Percentiles rank a stretch among this genome's conserved stretches.
phyloP scores from a whole-genome alignment of 2,329 filamentous ascomycete genomes.

The Aspergillus hiratsukae region DNA sequence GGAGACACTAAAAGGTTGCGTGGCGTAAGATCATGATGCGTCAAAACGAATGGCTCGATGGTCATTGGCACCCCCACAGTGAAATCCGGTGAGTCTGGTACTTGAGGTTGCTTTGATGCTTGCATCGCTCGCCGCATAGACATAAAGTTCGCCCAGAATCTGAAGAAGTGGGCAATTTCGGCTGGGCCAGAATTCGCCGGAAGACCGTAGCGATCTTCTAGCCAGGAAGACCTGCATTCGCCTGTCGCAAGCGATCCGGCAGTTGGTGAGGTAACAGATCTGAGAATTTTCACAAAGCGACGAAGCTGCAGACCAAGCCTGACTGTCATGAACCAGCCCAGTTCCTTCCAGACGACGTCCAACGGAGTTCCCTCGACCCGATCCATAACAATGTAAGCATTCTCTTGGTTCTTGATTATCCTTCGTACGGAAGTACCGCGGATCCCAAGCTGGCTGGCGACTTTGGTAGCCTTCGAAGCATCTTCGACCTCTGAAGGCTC shows the following conservation, averaged over 20 bases:
- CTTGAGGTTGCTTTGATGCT: conserved; percentile 2
- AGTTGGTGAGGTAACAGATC: conserved; percentile 16
- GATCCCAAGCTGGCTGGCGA: conserved; percentile 18
- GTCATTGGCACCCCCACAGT: neutral
- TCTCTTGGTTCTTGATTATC: conserved; percentile 6
- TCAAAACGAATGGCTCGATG: conserved; percentile 11
- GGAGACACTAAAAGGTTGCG: conserved; percentile 15
- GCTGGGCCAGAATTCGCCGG: conserved; percentile 9
- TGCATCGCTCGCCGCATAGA: conserved; percentile 9
- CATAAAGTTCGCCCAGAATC: conserved; percentile 20
- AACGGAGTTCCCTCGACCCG: conserved; percentile 16
- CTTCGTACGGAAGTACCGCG: conserved; percentile 10
- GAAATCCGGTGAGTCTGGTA: neutral
- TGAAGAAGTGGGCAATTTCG: conserved; percentile 9
- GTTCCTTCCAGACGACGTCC: conserved; percentile 13
- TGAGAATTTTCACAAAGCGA: conserved; percentile 12
- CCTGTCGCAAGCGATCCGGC: conserved; percentile 16
- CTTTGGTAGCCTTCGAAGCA: conserved; percentile 11
- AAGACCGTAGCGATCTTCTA: conserved; percentile 19
- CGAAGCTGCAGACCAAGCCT: conserved; percentile 18
- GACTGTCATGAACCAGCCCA: conserved; percentile 17
- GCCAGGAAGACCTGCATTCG: conserved; percentile 15
- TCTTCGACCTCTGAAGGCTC: conserved; percentile 11
- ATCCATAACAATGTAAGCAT: conserved; percentile 17
- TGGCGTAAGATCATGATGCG: conserved; percentile 18